Percentiles rank a stretch among this genome's conserved stretches.
phyloP scores from a whole-genome alignment of 2,329 filamentous ascomycete genomes.

The Exophiala aquamarina region DNA sequence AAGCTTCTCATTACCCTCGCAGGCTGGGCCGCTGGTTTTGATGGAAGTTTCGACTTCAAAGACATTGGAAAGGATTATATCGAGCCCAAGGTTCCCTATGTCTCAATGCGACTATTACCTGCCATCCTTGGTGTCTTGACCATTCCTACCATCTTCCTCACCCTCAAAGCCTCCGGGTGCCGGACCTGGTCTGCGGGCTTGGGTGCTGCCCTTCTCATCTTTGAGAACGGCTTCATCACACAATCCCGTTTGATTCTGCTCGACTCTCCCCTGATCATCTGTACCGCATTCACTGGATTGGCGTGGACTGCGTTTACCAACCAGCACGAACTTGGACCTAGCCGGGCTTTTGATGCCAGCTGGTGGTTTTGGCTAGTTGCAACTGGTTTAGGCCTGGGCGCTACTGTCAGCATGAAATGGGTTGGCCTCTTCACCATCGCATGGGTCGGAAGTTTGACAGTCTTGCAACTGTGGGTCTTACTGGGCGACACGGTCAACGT shows the following conservation, averaged over 20 bases:
- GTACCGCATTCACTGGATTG: slow-evolving; percentile 87
- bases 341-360: slow-evolving; percentile 78
- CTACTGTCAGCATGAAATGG: slow-evolving; percentile 97
- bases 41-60: slow-evolving; percentile 97
- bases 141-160: slow-evolving; percentile 91
- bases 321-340: slow-evolving; percentile 89
- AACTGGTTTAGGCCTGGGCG: slow-evolving; percentile 82
- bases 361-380: slow-evolving; percentile 99
- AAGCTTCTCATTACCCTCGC: slow-evolving; percentile 96
- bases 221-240: slow-evolving; percentile 93
- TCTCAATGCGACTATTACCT: slow-evolving; percentile 93
- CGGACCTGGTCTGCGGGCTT: slow-evolving; percentile 80
- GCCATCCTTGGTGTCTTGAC: slow-evolving; percentile 85
- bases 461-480: slow-evolving; percentile 91
- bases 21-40: slow-evolving; percentile 91
- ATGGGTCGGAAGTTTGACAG: slow-evolving; percentile 89
- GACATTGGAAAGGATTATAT: slow-evolving; percentile 99
- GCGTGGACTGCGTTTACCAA: slow-evolving; percentile 93
- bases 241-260: slow-evolving; percentile 94
- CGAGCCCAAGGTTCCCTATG: slow-evolving; percentile 91
- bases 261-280: slow-evolving; percentile 90
- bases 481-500: slow-evolving; percentile 87
- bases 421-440: slow-evolving; percentile 98
- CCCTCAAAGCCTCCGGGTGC: slow-evolving; percentile 86
- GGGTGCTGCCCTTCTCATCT: slow-evolving; percentile 83